Conservation (phyloP, 306 rosid species). For the Gastrolobium bilobum region DNA sequence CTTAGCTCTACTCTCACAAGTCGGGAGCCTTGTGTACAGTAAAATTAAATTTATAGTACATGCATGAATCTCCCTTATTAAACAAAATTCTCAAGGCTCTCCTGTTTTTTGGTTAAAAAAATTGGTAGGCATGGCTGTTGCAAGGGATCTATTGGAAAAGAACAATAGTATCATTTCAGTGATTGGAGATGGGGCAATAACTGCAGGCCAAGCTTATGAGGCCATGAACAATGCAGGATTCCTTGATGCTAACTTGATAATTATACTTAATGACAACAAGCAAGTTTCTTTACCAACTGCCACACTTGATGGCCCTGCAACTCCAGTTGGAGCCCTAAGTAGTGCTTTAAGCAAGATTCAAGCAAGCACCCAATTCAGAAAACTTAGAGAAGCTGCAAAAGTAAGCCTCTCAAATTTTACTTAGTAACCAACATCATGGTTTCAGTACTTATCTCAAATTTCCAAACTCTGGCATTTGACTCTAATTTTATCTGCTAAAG, state of each 20-base stretch:
- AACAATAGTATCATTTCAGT: conserved; percentile 79
- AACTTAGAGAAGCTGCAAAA: conserved; percentile 89
- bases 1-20: too few relatives aligned
- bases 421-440: not conserved
- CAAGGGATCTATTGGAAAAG: conserved; percentile 85
- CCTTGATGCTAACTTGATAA: conserved; percentile 83
- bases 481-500: conserved; percentile 51
- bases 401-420: conserved; percentile 54
- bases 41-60: not conserved
- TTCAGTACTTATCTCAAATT: conserved; percentile 2
- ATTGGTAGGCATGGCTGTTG: conserved; percentile 93
- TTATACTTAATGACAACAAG: conserved; percentile 85
- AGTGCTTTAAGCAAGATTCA: conserved; percentile 81
- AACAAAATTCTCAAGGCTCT: conserved; percentile 35
- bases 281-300: conserved; percentile 99
- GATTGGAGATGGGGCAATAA: conserved; percentile 97
- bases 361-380: conserved; percentile 80
- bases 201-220: conserved; percentile 98
- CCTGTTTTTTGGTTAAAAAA: conserved; percentile 5
- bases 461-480: conserved; percentile 37
- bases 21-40: too few relatives aligned
- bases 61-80: not conserved
- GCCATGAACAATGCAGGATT: conserved; percentile 97
- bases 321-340: conserved; percentile 92
- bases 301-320: conserved; percentile 94